Evolutionary conservation across 805 yeast genomes (phyloP).

Genomic region (Metschnikowia sp.): DNA sequence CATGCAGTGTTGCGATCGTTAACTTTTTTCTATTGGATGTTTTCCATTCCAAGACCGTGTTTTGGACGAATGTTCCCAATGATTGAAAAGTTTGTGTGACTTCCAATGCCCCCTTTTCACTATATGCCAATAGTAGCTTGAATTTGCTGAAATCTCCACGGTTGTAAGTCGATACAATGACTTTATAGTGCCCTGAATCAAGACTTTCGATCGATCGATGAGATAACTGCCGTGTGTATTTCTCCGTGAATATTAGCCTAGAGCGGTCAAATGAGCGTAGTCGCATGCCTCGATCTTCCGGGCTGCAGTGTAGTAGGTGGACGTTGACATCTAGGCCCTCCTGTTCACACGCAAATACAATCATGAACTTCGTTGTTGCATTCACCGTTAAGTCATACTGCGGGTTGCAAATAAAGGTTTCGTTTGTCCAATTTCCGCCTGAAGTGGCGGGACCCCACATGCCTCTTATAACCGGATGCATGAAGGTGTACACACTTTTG

Average conservation of each 20-base stretch:
- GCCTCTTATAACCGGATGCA: constrained; percentile 26
- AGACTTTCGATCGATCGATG: constrained; percentile 19
- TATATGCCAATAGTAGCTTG: constrained; percentile 28
- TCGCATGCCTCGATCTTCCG: constrained; percentile 19
- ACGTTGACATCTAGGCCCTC: constrained; percentile 33
- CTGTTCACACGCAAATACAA: constrained; percentile 16
- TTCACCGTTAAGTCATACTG: constrained; percentile 39
- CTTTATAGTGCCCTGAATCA: constrained; percentile 38
- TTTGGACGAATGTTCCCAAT: constrained; percentile 34
- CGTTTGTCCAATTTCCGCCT: constrained; percentile 55
- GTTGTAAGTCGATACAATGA: constrained; percentile 47
- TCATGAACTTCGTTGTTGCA: constrained; percentile 11
- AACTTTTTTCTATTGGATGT: constrained; percentile 38
- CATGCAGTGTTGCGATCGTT: constrained; percentile 21
- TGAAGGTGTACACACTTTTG: constrained; percentile 17
- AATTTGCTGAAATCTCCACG: constrained; percentile 27
- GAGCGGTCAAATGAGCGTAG: constrained; percentile 22
- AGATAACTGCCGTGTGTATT: constrained; percentile 37
- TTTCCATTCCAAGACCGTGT: constrained; percentile 35
- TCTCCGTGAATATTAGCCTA: constrained; percentile 25
- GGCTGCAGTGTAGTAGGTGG: constrained; percentile 43
- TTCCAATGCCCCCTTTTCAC: constrained; percentile 6
- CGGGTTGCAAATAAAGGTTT: constrained; percentile 52
- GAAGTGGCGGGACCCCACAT: constrained; percentile 43
- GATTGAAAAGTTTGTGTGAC: constrained; percentile 21